phyloP scores from a whole-genome alignment of 2,329 filamentous ascomycete species.

The Gaeumannomyces sp. region DNA sequence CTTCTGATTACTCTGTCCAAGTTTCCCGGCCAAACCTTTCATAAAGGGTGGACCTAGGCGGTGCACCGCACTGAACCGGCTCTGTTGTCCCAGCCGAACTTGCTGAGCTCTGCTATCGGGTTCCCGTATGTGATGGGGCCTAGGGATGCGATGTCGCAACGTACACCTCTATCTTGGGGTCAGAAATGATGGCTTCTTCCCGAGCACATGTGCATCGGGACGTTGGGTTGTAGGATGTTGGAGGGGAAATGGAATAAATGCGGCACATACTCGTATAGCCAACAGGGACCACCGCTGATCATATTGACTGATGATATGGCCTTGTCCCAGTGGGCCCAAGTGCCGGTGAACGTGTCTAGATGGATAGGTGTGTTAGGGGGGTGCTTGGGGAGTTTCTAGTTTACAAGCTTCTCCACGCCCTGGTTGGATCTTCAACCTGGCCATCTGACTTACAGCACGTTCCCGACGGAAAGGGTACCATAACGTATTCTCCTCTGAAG shows the following conservation, averaged over 20 bases:
- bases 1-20: not conserved
- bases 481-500: not conserved
- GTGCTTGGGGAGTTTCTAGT: not conserved
- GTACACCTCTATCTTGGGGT: not conserved
- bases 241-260: not conserved
- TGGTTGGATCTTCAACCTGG: no score
- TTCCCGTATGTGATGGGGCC: not conserved
- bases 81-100: not conserved
- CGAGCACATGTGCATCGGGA: not conserved
- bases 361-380: no score
- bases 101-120: not conserved
- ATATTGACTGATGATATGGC: not conserved
- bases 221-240: no score
- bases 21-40: no score
- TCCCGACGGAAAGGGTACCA: not conserved
- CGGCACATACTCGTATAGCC: not conserved
- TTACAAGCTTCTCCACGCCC: not conserved
- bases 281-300: not conserved
- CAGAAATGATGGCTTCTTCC: not conserved
- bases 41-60: not conserved
- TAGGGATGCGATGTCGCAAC: not conserved
- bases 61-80: not conserved
- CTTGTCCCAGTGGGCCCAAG: not conserved
- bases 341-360: not conserved
- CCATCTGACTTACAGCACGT: not conserved